Percentiles rank a stretch among this genome's conserved stretches.
Conservation (phyloP, 2,329 filamentous ascomycete species). For the Fusarium sp. region DNA sequence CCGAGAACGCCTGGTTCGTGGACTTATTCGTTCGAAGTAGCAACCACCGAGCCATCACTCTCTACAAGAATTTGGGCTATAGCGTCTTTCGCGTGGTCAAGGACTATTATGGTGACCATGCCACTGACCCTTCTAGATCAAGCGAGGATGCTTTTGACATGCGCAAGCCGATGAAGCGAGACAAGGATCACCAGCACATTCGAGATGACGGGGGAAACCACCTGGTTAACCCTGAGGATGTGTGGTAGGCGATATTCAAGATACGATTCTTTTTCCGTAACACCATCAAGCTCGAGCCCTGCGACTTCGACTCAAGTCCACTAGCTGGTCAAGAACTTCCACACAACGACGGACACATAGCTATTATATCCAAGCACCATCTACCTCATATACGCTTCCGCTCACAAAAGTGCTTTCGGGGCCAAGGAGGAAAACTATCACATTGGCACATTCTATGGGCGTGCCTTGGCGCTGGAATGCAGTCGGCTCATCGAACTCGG, state of each 20-base stretch:
- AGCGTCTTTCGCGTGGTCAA: conserved; percentile 88
- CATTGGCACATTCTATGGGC: conserved; percentile 49
- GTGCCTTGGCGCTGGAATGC: conserved; percentile 56
- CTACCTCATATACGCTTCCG: conserved; percentile 55
- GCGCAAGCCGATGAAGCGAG: conserved; percentile 88
- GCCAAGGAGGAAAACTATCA: conserved; percentile 50
- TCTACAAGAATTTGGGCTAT: conserved; percentile 94
- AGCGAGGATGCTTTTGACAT: conserved; percentile 96
- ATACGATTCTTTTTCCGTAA: conserved; percentile 7
- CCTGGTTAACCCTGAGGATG: conserved; percentile 82
- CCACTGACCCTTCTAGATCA: conserved; percentile 66
- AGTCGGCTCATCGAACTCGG: conserved; percentile 54
- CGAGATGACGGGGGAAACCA: conserved; percentile 82
- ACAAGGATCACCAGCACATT: conserved; percentile 78
- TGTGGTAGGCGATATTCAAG: conserved; percentile 67
- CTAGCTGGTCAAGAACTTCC: background rate
- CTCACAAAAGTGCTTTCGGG: conserved; percentile 50
- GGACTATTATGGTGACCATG: conserved; percentile 92
- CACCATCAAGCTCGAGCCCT: conserved; percentile 55
- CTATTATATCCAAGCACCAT: conserved; percentile 54
- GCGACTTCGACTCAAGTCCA: background rate
- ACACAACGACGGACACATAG: background rate
- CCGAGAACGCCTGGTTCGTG: conserved; percentile 90
- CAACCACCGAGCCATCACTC: conserved; percentile 84
- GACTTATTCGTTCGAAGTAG: conserved; percentile 92